A percentile compares a stretch with the other conserved stretches of the same genome.
phyloP scores from a whole-genome alignment of 1,284 basidiomycete species.

The Heterobasidion irregulare region DNA sequence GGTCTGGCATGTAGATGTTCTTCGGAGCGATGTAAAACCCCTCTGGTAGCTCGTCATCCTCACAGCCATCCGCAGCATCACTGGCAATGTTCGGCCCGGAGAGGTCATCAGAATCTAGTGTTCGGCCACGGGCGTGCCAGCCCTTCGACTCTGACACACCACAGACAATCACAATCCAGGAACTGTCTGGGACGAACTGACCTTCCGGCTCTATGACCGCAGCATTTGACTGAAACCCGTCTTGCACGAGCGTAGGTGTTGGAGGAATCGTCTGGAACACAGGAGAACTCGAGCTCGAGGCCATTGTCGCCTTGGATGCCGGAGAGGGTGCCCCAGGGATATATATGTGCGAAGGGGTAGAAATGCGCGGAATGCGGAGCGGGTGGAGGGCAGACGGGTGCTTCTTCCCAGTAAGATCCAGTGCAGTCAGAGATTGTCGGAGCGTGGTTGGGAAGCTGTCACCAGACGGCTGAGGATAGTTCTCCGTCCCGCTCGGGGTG shows the following conservation, averaged over 20 bases:
- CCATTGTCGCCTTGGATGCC: constrained; percentile 19
- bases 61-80: constrained; percentile 21
- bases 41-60: constrained; percentile 39
- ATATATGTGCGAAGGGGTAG: constrained; percentile 24
- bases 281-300: constrained; percentile 6
- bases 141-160: constrained; percentile 48
- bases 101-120: background rate
- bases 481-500: background rate
- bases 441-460: background rate
- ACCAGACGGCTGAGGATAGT: background rate
- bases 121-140: constrained; percentile 20
- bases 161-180: constrained; percentile 75
- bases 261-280: constrained; percentile 20
- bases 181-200: constrained; percentile 49
- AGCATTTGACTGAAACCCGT: background rate
- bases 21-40: constrained; percentile 68
- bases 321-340: constrained; percentile 34
- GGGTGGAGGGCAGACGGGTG: background rate
- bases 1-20: constrained; percentile 74
- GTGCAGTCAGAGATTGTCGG: background rate
- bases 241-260: constrained; percentile 14
- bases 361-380: constrained; percentile 7
- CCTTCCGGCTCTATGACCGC: constrained; percentile 17
- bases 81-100: background rate
- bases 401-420: background rate